Evolutionary conservation across 306 rosid genomes (phyloP).

Genomic region (Cicer cuneatum): DNA sequence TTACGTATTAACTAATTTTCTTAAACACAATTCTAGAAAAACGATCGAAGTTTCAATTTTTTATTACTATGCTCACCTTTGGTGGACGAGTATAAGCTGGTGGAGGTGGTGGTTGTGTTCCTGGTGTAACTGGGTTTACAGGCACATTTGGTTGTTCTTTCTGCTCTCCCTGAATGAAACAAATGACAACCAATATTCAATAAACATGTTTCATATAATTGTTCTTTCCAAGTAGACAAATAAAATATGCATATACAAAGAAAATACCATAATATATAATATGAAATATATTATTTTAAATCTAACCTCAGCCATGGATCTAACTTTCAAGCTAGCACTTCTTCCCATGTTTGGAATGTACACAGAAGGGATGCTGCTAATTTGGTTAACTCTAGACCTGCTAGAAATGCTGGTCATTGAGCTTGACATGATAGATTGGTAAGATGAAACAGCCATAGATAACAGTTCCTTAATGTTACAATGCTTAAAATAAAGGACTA

Average conservation of each 20-base stretch:
- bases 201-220: conserved; percentile 2
- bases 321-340: conserved; percentile 40
- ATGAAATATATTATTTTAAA: no score
- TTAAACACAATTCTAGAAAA: not conserved
- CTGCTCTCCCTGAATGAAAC: conserved; percentile 26
- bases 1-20: not conserved
- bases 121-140: not conserved
- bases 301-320: conserved; percentile 56
- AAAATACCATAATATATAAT: no score
- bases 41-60: not conserved
- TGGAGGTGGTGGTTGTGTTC: not conserved
- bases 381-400: conserved; percentile 48
- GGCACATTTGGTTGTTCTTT: conserved; percentile 10
- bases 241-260: no score
- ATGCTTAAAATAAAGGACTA: not conserved
- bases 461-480: not conserved
- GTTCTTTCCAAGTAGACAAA: not conserved
- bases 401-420: conserved; percentile 33
- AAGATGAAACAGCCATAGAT: conserved; percentile 57
- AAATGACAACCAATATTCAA: not conserved
- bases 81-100: conserved; percentile 2
- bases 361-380: conserved; percentile 36
- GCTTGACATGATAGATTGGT: conserved; percentile 50
- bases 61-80: not conserved
- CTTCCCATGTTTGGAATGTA: conserved; percentile 30